Base-by-base conservation (phyloP, 169 alveolate species). In the Sarcocystis neurona region DNA sequence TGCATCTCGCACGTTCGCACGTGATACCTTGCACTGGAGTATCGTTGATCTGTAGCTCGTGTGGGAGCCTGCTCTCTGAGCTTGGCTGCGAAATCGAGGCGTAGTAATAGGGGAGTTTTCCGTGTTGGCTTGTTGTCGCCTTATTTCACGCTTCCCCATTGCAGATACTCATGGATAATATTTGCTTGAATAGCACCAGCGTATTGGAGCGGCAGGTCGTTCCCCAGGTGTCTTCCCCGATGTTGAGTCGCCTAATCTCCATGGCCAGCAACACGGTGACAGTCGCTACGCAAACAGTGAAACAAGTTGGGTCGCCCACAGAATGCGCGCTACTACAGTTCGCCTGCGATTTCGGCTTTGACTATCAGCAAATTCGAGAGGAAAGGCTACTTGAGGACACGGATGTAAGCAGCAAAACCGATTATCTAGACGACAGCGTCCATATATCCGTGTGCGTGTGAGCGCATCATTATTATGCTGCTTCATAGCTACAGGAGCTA, bases 321-420 rank as follows among this genome's bases (percentile, higher is more conserved):
- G 98, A 96, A 79, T 93, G 97, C 77, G 97, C 97, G 5, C 85
- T 96, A 46, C 74, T 96, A n/a, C 95, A 93, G 58, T 75, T 95
- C 68, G 93, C 93, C 18, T 84, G 89, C 43, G 79, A 89, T 32
- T 68, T 94, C 48, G 96, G 95, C 44, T 87, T 48, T 63, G 93
- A 92, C 82, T 93, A 80, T 79, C 72, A 88, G 66, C 30, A 77
- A 30, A 41, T 91, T 30, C 70, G 96, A 56, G 87, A 88, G 50
- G 46, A 74, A 39, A 47, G 34, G 41, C 44, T 43, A 37, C 82
- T 58, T 10, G 66, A 5, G 18, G 47, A 60, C 0, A 37, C 44
- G 2, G 85, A 60, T 44, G 79, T 87, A 2, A 68, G 85, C 46
- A 23, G 8, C 44, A 4, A 34, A 32, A 12, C 46, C 10, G 32